Conservation (phyloP, 495 filamentous ascomycete species). For the Penicillium canescens region DNA sequence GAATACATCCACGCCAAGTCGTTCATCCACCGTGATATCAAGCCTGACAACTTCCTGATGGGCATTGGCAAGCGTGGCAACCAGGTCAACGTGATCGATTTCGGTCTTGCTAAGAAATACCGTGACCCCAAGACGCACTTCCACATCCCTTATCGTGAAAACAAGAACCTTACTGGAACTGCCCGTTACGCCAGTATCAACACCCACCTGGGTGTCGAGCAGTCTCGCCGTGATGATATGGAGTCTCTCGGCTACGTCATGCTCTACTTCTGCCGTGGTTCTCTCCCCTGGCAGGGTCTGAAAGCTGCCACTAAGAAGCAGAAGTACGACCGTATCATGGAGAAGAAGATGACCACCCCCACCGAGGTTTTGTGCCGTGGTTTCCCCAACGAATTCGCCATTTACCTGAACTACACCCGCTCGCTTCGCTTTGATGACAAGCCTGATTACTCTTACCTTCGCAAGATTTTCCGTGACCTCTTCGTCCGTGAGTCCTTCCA, state of each 20-base stretch:
- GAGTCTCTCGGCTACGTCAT: constrained; percentile 99
- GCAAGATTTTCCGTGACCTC: constrained; percentile 99
- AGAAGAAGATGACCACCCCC: constrained; percentile 99
- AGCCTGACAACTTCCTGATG: constrained; percentile 99
- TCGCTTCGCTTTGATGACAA: constrained; percentile 99
- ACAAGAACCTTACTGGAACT: constrained; percentile 99
- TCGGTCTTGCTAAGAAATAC: constrained; percentile 99
- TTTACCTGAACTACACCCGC: constrained; percentile 99
- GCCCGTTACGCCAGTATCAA: constrained; percentile 99
- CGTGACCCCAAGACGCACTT: constrained; percentile 99
- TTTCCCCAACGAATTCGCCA: constrained; percentile 99
- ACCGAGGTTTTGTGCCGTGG: constrained; percentile 99
- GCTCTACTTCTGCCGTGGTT: constrained; percentile 99
- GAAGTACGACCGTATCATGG: constrained; percentile 99
- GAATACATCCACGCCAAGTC: constrained; percentile 99
- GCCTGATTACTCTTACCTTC: constrained; percentile 99
- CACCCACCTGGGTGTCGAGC: constrained; percentile 97
- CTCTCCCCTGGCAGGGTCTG: constrained; percentile 97
- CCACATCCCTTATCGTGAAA: constrained; percentile 99
- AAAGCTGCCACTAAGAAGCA: constrained; percentile 99
- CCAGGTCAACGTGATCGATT: constrained; percentile 99
- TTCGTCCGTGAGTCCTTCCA: constrained; percentile 99
- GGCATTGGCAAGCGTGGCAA: constrained; percentile 99
- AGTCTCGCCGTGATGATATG: constrained; percentile 99
- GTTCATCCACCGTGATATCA: constrained; percentile 99